Evolutionary conservation across 768 basidiomycete species (phyloP).

Genomic region (Amanita rimosa): DNA sequence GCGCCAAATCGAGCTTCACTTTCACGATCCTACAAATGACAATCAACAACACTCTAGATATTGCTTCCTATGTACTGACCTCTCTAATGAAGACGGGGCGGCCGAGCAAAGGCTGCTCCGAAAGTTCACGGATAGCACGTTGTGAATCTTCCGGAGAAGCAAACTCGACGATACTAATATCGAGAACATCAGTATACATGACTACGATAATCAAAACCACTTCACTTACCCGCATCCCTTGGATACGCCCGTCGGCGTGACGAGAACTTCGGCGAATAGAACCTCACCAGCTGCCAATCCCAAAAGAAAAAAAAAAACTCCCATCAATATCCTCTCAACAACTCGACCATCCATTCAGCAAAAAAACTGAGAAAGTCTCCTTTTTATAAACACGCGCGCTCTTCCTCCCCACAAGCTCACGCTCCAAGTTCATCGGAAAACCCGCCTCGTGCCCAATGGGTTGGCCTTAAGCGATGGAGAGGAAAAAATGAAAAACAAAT

Average conservation of each 20-base stretch:
- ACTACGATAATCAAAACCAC: too few species aligned
- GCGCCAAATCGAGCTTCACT: slow-evolving; percentile 92
- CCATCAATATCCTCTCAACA: slow-evolving; percentile 86
- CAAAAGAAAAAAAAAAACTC: slow-evolving; percentile 74
- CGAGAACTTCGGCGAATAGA: slow-evolving; percentile 98
- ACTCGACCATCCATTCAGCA: slow-evolving; percentile 44
- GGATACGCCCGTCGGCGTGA: slow-evolving; percentile 92
- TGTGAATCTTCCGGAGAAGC: slow-evolving; percentile 83
- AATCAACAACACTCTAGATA: not conserved
- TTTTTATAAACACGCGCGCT: slow-evolving; percentile 16
- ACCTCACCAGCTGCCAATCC: slow-evolving; percentile 97
- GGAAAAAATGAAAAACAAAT: slow-evolving; percentile 6
- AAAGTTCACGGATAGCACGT: slow-evolving; percentile 80
- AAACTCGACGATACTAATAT: slow-evolving; percentile 85
- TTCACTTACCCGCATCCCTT: slow-evolving; percentile 95
- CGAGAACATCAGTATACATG: not conserved
- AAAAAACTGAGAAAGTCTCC: slow-evolving; percentile 24
- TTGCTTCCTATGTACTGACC: slow-evolving; percentile 29
- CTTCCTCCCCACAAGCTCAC: slow-evolving; percentile 25
- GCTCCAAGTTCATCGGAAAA: slow-evolving; percentile 29
- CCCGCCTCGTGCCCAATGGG: slow-evolving; percentile 12
- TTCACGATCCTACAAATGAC: slow-evolving; percentile 73
- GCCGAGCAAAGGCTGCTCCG: slow-evolving; percentile 83
- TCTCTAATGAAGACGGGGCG: slow-evolving; percentile 95
- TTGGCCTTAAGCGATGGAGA: slow-evolving; percentile 9